Evolutionary conservation across 257 asterid genomes (phyloP), one percentile per base, ranked within the genome.

Genomic region (Anisodus tanguticus): DNA sequence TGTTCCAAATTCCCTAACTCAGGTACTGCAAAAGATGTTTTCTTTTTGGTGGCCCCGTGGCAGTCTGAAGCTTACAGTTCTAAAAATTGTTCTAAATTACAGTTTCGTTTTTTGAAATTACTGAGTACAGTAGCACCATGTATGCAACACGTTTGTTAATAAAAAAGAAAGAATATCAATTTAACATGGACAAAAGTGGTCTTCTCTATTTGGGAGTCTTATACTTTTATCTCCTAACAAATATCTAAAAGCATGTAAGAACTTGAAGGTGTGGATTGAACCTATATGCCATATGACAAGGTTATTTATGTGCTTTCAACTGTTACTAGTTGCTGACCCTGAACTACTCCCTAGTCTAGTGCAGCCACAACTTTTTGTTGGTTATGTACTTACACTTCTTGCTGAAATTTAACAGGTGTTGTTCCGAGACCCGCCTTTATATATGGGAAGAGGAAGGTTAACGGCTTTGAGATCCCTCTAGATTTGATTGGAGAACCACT

Each of bases 391-490:
- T 49, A 55, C 19, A 0, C 3, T 60, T 84, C 68, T 70, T 22
- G 6, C 62, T 82, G 78, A 62, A 81, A 85, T 84, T 78, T 55
- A 53, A 83, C 93, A 96, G 99, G 99, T 15, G 95, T 97, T 71
- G 95, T 97, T 11, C 88, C 95, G 57, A 92, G 98, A 87, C 99
- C 99, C 3, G 98, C 91, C 6, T 93, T 97, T 86, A 95, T 97
- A 81, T 97, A 95, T 3, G 99, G 99, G 84, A 93, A 94, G 90
- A 89, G 98, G 86, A 95, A 88, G 88, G 90, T 95, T 31, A 95
- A 92, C 81, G 95, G 97, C 64, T 92, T 87, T 55, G 99, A 93
- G 94, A 91, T 97, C 78, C 99, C 98, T 67, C 91, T 97, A 55
- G 97, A 97, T 87, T 84, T 97, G 88, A 86, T 95, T 35, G 99